Evolutionary conservation across 176 grass and related monocot species (phyloP).

Genomic region (Paspalum notatum): DNA sequence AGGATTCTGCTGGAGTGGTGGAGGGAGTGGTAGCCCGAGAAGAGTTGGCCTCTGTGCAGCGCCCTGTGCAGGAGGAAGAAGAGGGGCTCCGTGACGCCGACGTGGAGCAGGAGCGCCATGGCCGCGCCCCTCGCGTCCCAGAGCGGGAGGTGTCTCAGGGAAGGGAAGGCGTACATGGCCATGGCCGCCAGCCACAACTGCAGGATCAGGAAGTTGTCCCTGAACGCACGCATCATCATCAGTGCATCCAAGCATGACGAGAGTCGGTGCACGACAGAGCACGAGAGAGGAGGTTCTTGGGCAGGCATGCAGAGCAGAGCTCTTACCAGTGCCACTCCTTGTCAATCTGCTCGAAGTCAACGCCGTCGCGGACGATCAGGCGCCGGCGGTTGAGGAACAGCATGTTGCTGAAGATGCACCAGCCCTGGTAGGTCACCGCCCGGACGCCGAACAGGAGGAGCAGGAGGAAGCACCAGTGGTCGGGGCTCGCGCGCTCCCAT

Average conservation of each 20-base stretch:
- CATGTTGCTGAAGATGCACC: conserved; percentile 53
- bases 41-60: conserved; percentile 50
- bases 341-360: conserved; percentile 65
- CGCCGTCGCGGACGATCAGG: conserved; percentile 42
- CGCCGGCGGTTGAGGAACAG: conserved; percentile 46
- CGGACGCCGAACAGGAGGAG: conserved; percentile 51
- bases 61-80: conserved; percentile 59
- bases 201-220: conserved; percentile 77
- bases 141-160: conserved; percentile 44
- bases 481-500: conserved; percentile 44
- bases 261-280: too few relatives aligned
- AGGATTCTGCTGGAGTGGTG: conserved; percentile 59
- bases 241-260: not conserved
- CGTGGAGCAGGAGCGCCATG: conserved; percentile 54
- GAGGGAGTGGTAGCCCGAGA: conserved; percentile 51
- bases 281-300: too few relatives aligned
- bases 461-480: conserved; percentile 59
- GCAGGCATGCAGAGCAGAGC: too few relatives aligned
- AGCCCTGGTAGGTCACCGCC: conserved; percentile 2
- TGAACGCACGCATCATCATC: not conserved
- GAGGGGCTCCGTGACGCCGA: conserved; percentile 50
- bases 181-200: conserved; percentile 48
- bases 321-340: conserved; percentile 74
- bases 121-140: conserved; percentile 49
- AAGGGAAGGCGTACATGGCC: conserved; percentile 49